Evolutionary conservation across 768 basidiomycete genomes (phyloP).

Genomic region (Amanita rubescens): DNA sequence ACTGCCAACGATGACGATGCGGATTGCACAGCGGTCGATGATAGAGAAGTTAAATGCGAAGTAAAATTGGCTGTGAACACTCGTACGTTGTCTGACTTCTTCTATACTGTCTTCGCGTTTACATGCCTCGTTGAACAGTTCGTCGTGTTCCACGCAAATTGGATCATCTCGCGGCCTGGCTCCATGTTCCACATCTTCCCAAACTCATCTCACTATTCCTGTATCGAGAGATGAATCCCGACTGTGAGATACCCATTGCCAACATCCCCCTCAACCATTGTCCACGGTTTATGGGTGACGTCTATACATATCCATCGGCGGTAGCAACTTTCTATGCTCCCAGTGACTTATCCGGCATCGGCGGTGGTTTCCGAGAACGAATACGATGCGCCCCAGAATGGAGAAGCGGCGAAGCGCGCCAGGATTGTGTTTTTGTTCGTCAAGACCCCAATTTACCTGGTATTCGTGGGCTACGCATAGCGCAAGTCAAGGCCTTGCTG

Average conservation of each 20-base stretch:
- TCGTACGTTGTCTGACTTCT: not conserved
- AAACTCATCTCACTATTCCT: no score
- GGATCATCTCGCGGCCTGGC: no score
- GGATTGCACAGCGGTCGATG: not conserved
- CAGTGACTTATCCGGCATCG: slow-evolving; percentile 11
- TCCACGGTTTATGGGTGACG: not conserved
- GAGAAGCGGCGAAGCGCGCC: not conserved
- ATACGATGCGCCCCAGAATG: slow-evolving; percentile 1
- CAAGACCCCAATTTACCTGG: not conserved
- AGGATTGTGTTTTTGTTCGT: not conserved
- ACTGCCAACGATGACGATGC: not conserved
- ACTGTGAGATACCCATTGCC: not conserved
- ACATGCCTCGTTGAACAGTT: no score
- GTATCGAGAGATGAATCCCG: no score
- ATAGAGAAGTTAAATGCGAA: not conserved
- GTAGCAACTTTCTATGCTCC: slow-evolving; percentile 13
- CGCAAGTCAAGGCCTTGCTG: not conserved
- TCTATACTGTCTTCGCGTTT: not conserved
- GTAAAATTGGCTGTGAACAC: slow-evolving; percentile 7
- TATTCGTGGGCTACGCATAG: not conserved
- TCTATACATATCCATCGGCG: slow-evolving; percentile 7
- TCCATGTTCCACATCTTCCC: no score
- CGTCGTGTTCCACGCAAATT: no score
- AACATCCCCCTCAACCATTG: not conserved
- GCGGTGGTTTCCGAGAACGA: slow-evolving; percentile 11